Base-by-base conservation (phyloP, 441 rosid species). In the Isatis lusitanica region DNA sequence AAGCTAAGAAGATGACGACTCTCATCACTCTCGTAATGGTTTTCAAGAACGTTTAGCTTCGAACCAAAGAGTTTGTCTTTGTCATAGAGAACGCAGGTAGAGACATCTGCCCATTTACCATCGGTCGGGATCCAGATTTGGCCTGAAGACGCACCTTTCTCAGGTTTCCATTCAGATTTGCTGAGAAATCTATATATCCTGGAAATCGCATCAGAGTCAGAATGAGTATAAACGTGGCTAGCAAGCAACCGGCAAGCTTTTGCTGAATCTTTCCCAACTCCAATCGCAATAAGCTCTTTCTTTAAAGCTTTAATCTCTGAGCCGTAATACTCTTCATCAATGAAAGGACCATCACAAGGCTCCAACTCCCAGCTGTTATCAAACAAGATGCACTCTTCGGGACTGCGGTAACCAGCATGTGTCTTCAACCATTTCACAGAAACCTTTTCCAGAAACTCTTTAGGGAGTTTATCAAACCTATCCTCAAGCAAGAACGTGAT, bases 281-380 rank as follows among this genome's bases (percentile, higher is more conserved):
- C 92, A 7, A 88, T 64, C 1, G 78, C 58, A 9, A 52, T 52
- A 5, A 90, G 86, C 87, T 87, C 94, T 12, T 73, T 24, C 42
- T 12, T 65, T 76, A 50, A 88, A 0, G 48, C 36, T 16, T 18
- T 56, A 9, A 86, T 64, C 50, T 66, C 60, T 12, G 77, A 44
- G 46, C 94, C 89, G 71, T 88, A 92, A 70, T 79, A 88, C 17
- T 28, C 81, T 74, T 86, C 88, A 36, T 88, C 88, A 12, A 91
- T 80, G 84, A 91, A 89, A 4, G 95, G 95, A 7, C 97, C 97
- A 74, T 91, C 93, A 4, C 71, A 33, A 55, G 5, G 85, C 74
- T 83, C 74, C 66, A 91, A 42, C n/a, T 42, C 74, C 85, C 87
- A 87, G 4, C 21, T 16, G 12, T 75, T 53, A 74, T 84, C 85